phyloP scores from a whole-genome alignment of 2,329 filamentous ascomycete species.

The Diplodia mutila region DNA sequence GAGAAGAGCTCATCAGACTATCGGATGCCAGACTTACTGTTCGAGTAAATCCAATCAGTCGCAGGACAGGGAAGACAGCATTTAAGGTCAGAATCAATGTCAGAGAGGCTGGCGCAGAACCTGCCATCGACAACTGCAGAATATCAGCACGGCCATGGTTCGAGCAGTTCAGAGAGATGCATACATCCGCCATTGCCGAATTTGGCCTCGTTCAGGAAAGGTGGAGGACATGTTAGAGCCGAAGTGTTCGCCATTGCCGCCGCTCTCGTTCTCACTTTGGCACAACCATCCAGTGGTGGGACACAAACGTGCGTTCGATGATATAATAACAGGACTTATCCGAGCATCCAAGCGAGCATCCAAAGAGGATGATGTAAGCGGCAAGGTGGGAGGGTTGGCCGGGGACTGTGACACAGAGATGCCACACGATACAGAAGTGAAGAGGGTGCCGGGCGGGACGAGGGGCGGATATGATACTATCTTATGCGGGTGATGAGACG shows the following conservation, averaged over 20 bases:
- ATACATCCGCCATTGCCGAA: slow-evolving; percentile 72
- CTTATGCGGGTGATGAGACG: slow-evolving; percentile 38
- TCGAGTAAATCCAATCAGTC: slow-evolving; percentile 72
- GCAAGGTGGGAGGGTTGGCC: background rate
- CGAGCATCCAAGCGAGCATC: background rate
- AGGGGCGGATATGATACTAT: slow-evolving; percentile 30
- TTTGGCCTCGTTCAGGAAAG: slow-evolving; percentile 67
- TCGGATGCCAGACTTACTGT: slow-evolving; percentile 49
- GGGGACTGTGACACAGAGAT: slow-evolving; percentile 10
- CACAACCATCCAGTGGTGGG: slow-evolving; percentile 12
- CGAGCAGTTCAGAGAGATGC: slow-evolving; percentile 36
- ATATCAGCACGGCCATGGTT: slow-evolving; percentile 37
- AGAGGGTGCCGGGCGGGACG: slow-evolving; percentile 9
- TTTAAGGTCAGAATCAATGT: slow-evolving; percentile 52
- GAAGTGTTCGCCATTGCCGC: slow-evolving; percentile 38
- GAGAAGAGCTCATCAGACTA: slow-evolving; percentile 17
- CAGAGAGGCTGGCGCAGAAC: slow-evolving; percentile 57
- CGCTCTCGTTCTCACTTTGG: slow-evolving; percentile 20
- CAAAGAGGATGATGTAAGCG: slow-evolving; percentile 1
- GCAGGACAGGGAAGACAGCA: slow-evolving; percentile 93
- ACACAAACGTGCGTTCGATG: background rate
- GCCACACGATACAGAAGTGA: slow-evolving; percentile 18
- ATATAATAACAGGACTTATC: background rate
- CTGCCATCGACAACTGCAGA: slow-evolving; percentile 58
- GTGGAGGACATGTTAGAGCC: slow-evolving; percentile 60